A percentile compares a stretch with the other conserved stretches of the same genome.
phyloP scores from a whole-genome alignment of 352 stramenopile species.

The Aphanomyces stellatus region DNA sequence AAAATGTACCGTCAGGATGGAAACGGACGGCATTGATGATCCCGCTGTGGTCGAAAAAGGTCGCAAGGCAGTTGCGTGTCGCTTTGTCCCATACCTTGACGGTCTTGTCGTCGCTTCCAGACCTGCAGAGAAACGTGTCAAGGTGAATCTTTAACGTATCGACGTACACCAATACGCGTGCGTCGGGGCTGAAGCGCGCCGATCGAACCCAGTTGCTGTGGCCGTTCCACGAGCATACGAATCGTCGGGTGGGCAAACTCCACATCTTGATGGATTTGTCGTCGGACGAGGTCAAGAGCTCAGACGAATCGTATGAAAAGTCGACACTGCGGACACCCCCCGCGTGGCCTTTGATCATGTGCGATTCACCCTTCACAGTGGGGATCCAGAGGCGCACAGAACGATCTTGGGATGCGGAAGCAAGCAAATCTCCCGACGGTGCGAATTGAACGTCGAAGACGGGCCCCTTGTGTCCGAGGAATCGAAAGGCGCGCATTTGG shows the following conservation, averaged over 20 bases:
- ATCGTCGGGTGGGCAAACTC: slow-evolving; percentile 69
- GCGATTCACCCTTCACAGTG: slow-evolving; percentile 58
- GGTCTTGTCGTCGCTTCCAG: slow-evolving; percentile 86
- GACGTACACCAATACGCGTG: slow-evolving; percentile 34
- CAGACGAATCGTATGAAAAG: slow-evolving; percentile 66
- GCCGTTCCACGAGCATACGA: slow-evolving; percentile 80
- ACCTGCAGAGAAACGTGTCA: slow-evolving; percentile 21
- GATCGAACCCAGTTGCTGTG: slow-evolving; percentile 91
- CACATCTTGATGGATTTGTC: slow-evolving; percentile 91
- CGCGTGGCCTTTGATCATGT: slow-evolving; percentile 62
- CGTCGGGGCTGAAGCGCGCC: slow-evolving; percentile 71
- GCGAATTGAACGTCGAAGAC: slow-evolving; percentile 78
- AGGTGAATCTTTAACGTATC: not conserved
- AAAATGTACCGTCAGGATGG: slow-evolving; percentile 64
- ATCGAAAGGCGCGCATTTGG: slow-evolving; percentile 73
- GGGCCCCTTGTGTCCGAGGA: slow-evolving; percentile 62
- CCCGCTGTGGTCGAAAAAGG: slow-evolving; percentile 82
- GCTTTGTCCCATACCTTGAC: slow-evolving; percentile 90
- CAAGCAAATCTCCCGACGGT: slow-evolving; percentile 67
- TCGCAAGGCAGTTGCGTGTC: slow-evolving; percentile 55
- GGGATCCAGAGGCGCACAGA: slow-evolving; percentile 88
- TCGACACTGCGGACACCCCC: slow-evolving; percentile 67
- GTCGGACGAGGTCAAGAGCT: slow-evolving; percentile 86
- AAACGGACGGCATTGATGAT: slow-evolving; percentile 82
- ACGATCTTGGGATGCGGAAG: slow-evolving; percentile 84